Evolutionary conservation across 2,329 filamentous ascomycete genomes (phyloP).

Genomic region (Fusarium sp.): DNA sequence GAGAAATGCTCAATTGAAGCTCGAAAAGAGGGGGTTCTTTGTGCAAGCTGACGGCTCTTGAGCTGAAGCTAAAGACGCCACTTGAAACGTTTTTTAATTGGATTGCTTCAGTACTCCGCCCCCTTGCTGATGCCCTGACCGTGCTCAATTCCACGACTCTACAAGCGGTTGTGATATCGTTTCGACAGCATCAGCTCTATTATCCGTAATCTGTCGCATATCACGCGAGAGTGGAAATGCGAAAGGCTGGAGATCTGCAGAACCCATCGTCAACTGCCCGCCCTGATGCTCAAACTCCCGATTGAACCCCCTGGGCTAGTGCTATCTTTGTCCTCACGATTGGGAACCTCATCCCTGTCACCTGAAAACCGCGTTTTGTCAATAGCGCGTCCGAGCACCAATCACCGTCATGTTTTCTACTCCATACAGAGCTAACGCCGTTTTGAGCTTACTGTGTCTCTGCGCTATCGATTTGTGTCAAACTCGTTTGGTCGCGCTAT

Average conservation of each 20-base stretch:
- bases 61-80: conserved; percentile 27
- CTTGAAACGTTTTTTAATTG: conserved; percentile 22
- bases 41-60: not conserved
- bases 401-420: not conserved
- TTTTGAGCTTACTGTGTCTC: not conserved
- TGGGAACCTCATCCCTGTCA: not conserved
- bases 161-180: not conserved
- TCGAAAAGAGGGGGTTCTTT: conserved; percentile 6
- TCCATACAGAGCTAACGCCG: not conserved
- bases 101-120: conserved; percentile 1
- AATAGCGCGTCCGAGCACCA: not conserved
- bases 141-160: not conserved
- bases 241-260: not conserved
- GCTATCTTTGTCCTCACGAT: not conserved
- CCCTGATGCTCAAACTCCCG: not conserved
- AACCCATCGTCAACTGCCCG: not conserved
- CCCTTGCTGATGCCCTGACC: not conserved
- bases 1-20: not conserved
- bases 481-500: conserved; percentile 1
- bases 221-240: too few species aligned
- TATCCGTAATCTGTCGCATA: not conserved
- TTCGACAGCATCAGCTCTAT: not conserved
- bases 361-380: not conserved
- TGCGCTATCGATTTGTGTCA: conserved; percentile 24
- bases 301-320: not conserved